phyloP scores from a whole-genome alignment of 2,329 filamentous ascomycete species.

The Fusarium stilboides region DNA sequence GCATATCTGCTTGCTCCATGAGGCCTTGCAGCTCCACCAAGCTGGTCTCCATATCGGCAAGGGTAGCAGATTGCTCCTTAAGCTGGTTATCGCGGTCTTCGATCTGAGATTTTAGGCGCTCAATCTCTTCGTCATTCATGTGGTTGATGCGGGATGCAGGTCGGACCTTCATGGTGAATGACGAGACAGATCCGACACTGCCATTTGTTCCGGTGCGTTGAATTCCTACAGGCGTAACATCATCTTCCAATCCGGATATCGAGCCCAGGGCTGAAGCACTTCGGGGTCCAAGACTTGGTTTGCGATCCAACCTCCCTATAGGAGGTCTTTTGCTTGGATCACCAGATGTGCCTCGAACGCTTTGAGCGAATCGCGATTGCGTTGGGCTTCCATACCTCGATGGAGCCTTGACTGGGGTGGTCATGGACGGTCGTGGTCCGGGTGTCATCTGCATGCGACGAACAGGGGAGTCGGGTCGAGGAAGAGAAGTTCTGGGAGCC shows the following conservation, averaged over 20 bases:
- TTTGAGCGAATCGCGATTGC: conserved; percentile 72
- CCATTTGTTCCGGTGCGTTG: conserved; percentile 69
- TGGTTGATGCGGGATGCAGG: conserved; percentile 68
- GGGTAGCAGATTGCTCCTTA: conserved; percentile 85
- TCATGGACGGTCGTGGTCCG: conserved; percentile 69
- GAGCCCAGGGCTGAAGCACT: conserved; percentile 73
- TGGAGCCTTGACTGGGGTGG: conserved; percentile 62
- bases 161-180: conserved; percentile 67
- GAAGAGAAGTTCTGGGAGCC: conserved; percentile 79
- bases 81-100: conserved; percentile 89
- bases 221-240: conserved; percentile 67
- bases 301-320: conserved; percentile 59
- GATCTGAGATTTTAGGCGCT: conserved; percentile 79
- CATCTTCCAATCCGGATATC: conserved; percentile 69
- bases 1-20: conserved; percentile 71
- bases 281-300: conserved; percentile 68
- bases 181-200: conserved; percentile 68
- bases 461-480: conserved; percentile 88
- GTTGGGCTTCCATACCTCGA: conserved; percentile 61
- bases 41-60: conserved; percentile 92
- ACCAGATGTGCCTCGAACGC: conserved; percentile 72
- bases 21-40: conserved; percentile 82
- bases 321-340: conserved; percentile 72
- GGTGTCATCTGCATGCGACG: conserved; percentile 77
- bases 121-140: conserved; percentile 78